These are phyloP conservation scores for Fusarium lyarnte DNA, from an alignment of 2,329 filamentous ascomycete genomes.

Conservation along the genomic window DNA sequence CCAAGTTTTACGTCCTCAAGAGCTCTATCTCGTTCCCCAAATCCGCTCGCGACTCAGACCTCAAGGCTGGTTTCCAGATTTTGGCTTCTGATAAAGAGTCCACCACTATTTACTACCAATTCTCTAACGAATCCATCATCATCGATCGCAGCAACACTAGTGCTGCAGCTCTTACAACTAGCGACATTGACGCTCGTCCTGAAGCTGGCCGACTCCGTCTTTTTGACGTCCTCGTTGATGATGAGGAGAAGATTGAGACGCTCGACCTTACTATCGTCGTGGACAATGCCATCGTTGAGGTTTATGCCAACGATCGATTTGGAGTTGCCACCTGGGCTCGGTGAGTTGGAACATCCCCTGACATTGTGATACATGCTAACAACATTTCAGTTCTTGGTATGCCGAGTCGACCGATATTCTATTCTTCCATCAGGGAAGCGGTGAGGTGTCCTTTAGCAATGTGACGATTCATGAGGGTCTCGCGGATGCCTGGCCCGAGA, in stretches of 20 bases:
- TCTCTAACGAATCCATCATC: constrained; percentile 54
- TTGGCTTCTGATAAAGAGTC: constrained; percentile 52
- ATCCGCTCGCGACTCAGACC: constrained; percentile 45
- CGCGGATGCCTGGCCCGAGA: constrained; percentile 51
- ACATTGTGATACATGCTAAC: constrained; percentile 20
- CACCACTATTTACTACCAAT: constrained; percentile 56
- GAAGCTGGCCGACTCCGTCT: constrained; percentile 52
- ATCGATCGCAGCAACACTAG: constrained; percentile 54
- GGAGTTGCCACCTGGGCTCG: constrained; percentile 55
- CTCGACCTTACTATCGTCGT: constrained; percentile 54
- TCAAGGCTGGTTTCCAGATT: constrained; percentile 54
- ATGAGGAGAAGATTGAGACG: constrained; percentile 46
- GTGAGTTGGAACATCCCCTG: constrained; percentile 41
- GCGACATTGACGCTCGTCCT: constrained; percentile 50
- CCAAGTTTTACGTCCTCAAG: constrained; percentile 53
- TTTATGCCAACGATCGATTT: constrained; percentile 55
- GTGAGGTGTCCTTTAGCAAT: constrained; percentile 45
- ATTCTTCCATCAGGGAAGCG: constrained; percentile 49
- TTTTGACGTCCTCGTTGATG: constrained; percentile 50
- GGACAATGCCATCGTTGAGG: constrained; percentile 50
- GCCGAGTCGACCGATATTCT: constrained; percentile 46
- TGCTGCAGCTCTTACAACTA: constrained; percentile 51
- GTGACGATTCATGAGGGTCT: constrained; percentile 50
- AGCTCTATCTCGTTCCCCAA: constrained; percentile 50
- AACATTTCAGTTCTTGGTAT: constrained; percentile 49